These are phyloP conservation scores for Scheffersomyces stipitis DNA, from an alignment of 805 yeast genomes.

Conservation along the genomic window DNA sequence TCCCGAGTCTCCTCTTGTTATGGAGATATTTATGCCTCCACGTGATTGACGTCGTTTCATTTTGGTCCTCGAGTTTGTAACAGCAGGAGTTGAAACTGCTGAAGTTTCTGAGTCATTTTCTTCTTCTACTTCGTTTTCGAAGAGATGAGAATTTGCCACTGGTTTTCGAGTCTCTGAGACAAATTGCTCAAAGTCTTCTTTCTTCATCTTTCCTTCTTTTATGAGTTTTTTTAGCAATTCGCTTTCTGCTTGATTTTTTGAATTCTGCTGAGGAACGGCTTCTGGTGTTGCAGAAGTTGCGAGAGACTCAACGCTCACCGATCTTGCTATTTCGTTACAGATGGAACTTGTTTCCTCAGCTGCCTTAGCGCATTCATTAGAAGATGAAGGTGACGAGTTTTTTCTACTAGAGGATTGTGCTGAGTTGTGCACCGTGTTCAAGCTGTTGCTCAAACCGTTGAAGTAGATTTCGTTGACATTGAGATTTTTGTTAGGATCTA, in stretches of 20 bases:
- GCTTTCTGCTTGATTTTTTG: conserved; percentile 10
- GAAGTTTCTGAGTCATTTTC: conserved; percentile 11
- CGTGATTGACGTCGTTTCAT: conserved; percentile 27
- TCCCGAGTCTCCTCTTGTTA: neutral
- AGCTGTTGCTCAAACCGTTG: conserved; percentile 27
- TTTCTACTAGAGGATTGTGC: conserved; percentile 1
- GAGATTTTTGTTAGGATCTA: conserved; percentile 45
- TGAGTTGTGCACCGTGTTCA: conserved; percentile 26
- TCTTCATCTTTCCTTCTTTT: conserved; percentile 31
- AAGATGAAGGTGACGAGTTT: neutral
- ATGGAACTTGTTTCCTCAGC: conserved; percentile 4
- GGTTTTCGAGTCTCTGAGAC: conserved; percentile 32
- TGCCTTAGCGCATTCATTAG: conserved; percentile 1
- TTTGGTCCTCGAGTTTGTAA: conserved; percentile 8
- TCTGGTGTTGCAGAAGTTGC: neutral
- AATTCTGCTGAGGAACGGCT: neutral
- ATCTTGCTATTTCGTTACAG: conserved; percentile 3
- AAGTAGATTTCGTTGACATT: conserved; percentile 37
- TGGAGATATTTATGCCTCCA: conserved; percentile 23
- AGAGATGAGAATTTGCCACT: conserved; percentile 34
- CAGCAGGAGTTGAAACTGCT: conserved; percentile 1
- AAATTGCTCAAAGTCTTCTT: conserved; percentile 30
- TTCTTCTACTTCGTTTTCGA: conserved; percentile 37
- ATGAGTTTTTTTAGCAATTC: conserved; percentile 39
- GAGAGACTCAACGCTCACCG: neutral